Evolutionary conservation across 805 yeast genomes (phyloP).

Genomic region (Danielozyma ontarioensis): DNA sequence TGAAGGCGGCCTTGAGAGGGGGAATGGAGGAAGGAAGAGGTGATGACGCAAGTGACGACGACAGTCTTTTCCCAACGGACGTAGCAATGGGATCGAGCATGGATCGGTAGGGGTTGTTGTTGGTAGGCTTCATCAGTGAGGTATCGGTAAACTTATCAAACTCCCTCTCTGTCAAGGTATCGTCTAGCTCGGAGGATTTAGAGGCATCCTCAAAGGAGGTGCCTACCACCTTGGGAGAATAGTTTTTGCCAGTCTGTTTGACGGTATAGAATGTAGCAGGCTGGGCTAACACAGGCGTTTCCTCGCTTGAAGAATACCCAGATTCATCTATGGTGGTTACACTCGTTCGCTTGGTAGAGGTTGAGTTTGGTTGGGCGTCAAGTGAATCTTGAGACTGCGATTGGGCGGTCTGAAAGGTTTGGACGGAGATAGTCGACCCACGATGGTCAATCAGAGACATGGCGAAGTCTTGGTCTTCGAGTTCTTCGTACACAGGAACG

Average conservation of each 20-base stretch:
- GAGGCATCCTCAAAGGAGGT: not conserved
- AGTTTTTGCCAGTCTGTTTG: conserved; percentile 6
- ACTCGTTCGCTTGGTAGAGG: conserved; percentile 6
- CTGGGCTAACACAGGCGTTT: conserved; percentile 20
- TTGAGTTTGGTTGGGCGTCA: not conserved
- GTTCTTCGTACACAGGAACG: conserved; percentile 11
- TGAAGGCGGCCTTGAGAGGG: no score
- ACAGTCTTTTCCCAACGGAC: no score
- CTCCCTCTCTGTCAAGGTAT: conserved; percentile 22
- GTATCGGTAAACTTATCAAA: no score
- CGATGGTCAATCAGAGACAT: not conserved
- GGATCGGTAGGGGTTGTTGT: no score
- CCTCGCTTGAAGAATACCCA: conserved; percentile 14
- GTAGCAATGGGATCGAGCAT: no score
- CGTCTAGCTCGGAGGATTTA: conserved; percentile 15
- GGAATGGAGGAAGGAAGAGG: no score
- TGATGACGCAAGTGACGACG: no score
- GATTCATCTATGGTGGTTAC: conserved; percentile 15
- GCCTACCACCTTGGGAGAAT: not conserved
- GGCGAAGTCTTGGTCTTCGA: conserved; percentile 2
- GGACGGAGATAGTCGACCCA: conserved; percentile 11
- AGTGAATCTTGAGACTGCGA: conserved; percentile 3
- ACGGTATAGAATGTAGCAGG: conserved; percentile 20
- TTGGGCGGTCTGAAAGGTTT: conserved; percentile 25
- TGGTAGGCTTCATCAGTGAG: no score